Percentiles rank a stretch among this genome's conserved stretches.
Evolutionary conservation across 2,329 filamentous ascomycete species (phyloP).

Genomic region (Alternaria longipes): DNA sequence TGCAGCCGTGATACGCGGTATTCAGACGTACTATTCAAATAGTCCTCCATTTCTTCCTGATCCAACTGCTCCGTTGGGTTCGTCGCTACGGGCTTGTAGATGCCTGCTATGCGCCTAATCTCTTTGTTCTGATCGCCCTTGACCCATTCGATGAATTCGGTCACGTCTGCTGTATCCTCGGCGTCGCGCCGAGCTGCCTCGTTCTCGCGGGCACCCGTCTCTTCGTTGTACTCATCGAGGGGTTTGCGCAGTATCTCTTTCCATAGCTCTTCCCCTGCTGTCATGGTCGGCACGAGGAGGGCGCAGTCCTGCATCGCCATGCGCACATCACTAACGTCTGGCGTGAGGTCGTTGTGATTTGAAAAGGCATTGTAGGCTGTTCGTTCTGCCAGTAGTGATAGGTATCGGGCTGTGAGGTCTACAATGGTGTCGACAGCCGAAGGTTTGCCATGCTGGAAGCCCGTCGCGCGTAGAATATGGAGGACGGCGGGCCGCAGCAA

Average conservation of each 20-base stretch:
- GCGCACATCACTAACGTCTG: conserved; percentile 79
- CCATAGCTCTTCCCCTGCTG: conserved; percentile 74
- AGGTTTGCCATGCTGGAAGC: conserved; percentile 83
- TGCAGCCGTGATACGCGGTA: background rate
- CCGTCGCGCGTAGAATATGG: conserved; percentile 89
- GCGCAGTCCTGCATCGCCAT: conserved; percentile 86
- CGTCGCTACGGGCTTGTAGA: conserved; percentile 56
- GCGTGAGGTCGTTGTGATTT: conserved; percentile 71
- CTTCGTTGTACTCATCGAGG: conserved; percentile 53
- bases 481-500: conserved; percentile 87
- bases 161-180: conserved; percentile 81
- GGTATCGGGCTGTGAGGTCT: conserved; percentile 83
- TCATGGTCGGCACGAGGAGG: conserved; percentile 73
- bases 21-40: conserved; percentile 53
- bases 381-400: conserved; percentile 75
- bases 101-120: conserved; percentile 80
- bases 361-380: conserved; percentile 76
- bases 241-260: conserved; percentile 60
- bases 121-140: conserved; percentile 77
- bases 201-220: conserved; percentile 51
- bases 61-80: conserved; percentile 59
- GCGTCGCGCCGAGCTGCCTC: conserved; percentile 60
- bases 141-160: conserved; percentile 83
- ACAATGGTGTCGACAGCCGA: conserved; percentile 88
- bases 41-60: conserved; percentile 57